Evolutionary conservation across 2,329 filamentous ascomycete species (phyloP).

Genomic region (Zalaria sp.): DNA sequence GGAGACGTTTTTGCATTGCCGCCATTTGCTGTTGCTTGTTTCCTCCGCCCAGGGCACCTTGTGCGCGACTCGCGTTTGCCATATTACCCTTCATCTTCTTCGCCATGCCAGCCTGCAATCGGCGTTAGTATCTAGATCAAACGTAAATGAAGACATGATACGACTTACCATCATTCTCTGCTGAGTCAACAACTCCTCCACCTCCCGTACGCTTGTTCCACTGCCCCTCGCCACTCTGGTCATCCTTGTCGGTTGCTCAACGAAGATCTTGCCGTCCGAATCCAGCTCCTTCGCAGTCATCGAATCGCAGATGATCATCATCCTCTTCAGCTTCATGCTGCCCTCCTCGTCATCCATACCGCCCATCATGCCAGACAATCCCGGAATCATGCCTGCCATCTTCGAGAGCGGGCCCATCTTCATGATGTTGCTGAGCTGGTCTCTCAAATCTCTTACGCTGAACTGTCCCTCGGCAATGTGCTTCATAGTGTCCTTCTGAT

Average conservation of each 20-base stretch:
- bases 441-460: slow-evolving; percentile 82
- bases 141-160: background rate
- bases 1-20: slow-evolving; percentile 91
- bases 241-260: slow-evolving; percentile 85
- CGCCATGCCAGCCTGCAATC: slow-evolving; percentile 69
- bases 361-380: slow-evolving; percentile 83
- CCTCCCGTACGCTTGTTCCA: slow-evolving; percentile 80
- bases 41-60: slow-evolving; percentile 79
- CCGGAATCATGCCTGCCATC: slow-evolving; percentile 97
- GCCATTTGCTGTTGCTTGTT: slow-evolving; percentile 91
- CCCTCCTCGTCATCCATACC: slow-evolving; percentile 97
- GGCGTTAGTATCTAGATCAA: background rate
- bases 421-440: slow-evolving; percentile 96
- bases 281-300: slow-evolving; percentile 97
- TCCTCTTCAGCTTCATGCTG: slow-evolving; percentile 82
- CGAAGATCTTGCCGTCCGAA: slow-evolving; percentile 84
- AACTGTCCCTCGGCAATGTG: slow-evolving; percentile 96
- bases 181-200: slow-evolving; percentile 94
- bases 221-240: slow-evolving; percentile 81
- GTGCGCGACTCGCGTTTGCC: slow-evolving; percentile 92
- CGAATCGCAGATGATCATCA: slow-evolving; percentile 98
- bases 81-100: slow-evolving; percentile 98
- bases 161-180: slow-evolving; percentile 74
- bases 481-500: slow-evolving; percentile 98
- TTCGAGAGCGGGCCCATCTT: slow-evolving; percentile 98